Evolutionary conservation across 2,329 filamentous ascomycete genomes (phyloP), one percentile per base, ranked within the genome.

Genomic region (Sporothrix pallida): DNA sequence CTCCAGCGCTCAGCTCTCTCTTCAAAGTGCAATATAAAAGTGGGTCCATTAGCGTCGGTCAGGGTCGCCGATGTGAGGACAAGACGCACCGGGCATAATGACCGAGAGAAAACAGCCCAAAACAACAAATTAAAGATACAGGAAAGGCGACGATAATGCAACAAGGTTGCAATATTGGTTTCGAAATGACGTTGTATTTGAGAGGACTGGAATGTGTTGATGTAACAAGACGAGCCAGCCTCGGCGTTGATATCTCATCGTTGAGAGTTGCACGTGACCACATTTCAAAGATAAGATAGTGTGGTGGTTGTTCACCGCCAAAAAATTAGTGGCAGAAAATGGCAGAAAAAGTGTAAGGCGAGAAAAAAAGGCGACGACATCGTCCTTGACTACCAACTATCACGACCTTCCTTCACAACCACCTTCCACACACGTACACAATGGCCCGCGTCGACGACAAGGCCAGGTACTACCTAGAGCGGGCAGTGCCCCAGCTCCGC

Each of bases 391-490:
- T 13, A 9, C 17, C 12, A 72, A 17, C 15, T 31, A 17, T 4
- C 54, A 60, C 23, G 31, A 13, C 58, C 10, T 26, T 65, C 15
- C 31, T 12, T 58, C 7, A n/a, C 56, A 70, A 17, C 13, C 15
- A 13, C 60, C 37, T 23, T 17, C 46, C 60, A 54, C n/a, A 52
- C 23, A 26, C 26, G 31, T n/a, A 44, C n/a, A 73, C 70, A 74
- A 97, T 97, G 94, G 89, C 94, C 1, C 92, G 90, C 58, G 91
- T 96, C 74, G 92, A 93, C 76, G 96, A 98, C 80, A 98, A 98
- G 83, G 96, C 95, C 73, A 93, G 95, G 74, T 98, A 95, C 83
- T 98, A 93, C 83, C 88, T 98, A 76, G 96, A 99, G 85, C 92
- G 95, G 78, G 92, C 93, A 1, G 93, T 98, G 60, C 94, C 95